These are phyloP conservation scores for Curvularia spicifera DNA, from an alignment of 2,329 filamentous ascomycete species.

Conservation along the genomic window DNA sequence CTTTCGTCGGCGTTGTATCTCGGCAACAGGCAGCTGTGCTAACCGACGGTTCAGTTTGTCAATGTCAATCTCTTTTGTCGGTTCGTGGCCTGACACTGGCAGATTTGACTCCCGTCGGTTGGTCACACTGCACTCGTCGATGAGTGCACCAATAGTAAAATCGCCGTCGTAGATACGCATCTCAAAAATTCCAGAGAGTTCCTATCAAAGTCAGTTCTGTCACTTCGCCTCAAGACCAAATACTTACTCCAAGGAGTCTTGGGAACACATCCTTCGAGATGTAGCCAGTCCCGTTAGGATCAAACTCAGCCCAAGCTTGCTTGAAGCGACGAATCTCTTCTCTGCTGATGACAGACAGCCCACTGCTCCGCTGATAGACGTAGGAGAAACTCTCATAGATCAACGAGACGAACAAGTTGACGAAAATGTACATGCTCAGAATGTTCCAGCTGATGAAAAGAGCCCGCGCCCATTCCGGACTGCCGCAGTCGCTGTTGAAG, in stretches of 20 bases:
- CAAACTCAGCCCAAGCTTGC: constrained; percentile 95
- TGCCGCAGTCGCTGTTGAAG: constrained; percentile 91
- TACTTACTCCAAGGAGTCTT: constrained; percentile 75
- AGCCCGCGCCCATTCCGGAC: constrained; percentile 82
- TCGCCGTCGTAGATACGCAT: constrained; percentile 96
- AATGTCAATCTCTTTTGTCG: constrained; percentile 67
- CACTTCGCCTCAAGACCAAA: not conserved
- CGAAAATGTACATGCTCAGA: constrained; percentile 99
- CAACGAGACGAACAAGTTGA: constrained; percentile 95
- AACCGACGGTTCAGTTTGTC: constrained; percentile 76
- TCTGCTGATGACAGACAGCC: constrained; percentile 86
- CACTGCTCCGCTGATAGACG: constrained; percentile 94
- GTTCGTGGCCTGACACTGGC: constrained; percentile 52
- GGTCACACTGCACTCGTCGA: constrained; percentile 79
- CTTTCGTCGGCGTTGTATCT: constrained; percentile 75
- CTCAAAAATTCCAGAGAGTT: constrained; percentile 93
- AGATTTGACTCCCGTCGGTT: constrained; percentile 58
- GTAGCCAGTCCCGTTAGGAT: constrained; percentile 88
- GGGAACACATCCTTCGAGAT: constrained; percentile 92
- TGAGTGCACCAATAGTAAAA: constrained; percentile 82
- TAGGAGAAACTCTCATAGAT: constrained; percentile 99
- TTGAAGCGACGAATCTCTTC: constrained; percentile 97
- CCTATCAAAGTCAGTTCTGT: constrained; percentile 48
- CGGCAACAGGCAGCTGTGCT: constrained; percentile 72
- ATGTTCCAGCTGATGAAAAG: constrained; percentile 98